Conservation (phyloP, 2,329 filamentous ascomycete genomes). For the Colletotrichum camelliae region DNA sequence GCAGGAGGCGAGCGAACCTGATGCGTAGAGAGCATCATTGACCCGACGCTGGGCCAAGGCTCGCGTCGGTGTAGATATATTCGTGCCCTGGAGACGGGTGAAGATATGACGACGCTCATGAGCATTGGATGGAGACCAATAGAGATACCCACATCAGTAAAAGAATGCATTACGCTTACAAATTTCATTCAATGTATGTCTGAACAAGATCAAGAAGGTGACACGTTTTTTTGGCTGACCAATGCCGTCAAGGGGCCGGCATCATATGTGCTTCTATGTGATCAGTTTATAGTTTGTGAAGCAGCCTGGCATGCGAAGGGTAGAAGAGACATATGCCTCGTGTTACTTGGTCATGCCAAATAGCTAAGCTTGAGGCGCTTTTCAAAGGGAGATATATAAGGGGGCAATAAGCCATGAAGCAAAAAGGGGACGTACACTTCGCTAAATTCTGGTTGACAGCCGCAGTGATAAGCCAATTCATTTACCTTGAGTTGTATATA, state of each 20-base stretch:
- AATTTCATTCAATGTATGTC: too few species aligned
- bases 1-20: conserved; percentile 19
- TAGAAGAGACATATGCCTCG: too few species aligned
- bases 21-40: not conserved
- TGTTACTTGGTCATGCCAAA: too few species aligned
- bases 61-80: too few species aligned
- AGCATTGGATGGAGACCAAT: not conserved
- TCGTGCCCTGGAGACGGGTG: not conserved
- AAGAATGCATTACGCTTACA: not conserved
- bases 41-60: not conserved
- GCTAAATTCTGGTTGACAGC: too few species aligned
- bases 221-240: accelerated
- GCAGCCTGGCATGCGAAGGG: not conserved
- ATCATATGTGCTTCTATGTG: not conserved
- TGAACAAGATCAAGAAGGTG: not conserved
- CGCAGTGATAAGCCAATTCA: too few species aligned
- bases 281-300: not conserved
- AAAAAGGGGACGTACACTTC: too few species aligned
- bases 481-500: too few species aligned
- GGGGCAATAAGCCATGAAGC: too few species aligned
- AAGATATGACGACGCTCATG: not conserved
- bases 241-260: accelerated
- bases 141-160: conserved; percentile 14
- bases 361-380: too few species aligned
- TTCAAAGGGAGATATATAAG: too few species aligned